Percentiles rank a stretch among this genome's conserved stretches.
Evolutionary conservation across 2,329 filamentous ascomycete species (phyloP).

Genomic region (Myotisia sp.): DNA sequence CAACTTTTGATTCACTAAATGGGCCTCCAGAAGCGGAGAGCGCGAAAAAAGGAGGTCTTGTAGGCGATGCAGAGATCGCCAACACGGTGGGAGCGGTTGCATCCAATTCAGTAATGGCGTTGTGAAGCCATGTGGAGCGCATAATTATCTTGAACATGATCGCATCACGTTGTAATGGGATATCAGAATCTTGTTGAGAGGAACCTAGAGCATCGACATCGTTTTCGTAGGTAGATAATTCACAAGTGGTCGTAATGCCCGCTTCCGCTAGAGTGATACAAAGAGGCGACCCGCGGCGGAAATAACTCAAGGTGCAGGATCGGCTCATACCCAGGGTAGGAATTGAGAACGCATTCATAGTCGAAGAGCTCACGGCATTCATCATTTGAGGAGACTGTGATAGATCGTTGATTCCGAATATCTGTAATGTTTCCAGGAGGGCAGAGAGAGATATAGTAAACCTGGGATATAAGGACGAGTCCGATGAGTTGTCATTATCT

Average conservation of each 20-base stretch:
- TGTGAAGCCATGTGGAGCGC: conserved; percentile 42
- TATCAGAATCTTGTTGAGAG: conserved; percentile 32
- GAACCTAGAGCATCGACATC: conserved; percentile 48
- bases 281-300: conserved; percentile 59
- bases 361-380: conserved; percentile 28
- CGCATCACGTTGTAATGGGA: conserved; percentile 70
- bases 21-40: conserved; percentile 50
- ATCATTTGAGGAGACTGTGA: conserved; percentile 23
- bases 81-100: conserved; percentile 58
- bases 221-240: conserved; percentile 74
- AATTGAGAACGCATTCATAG: conserved; percentile 63
- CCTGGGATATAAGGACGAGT: conserved; percentile 38
- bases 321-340: conserved; percentile 71
- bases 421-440: conserved; percentile 84
- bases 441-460: conserved; percentile 82
- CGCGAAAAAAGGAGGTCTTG: conserved; percentile 53
- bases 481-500: conserved; percentile 27
- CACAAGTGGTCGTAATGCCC: conserved; percentile 76
- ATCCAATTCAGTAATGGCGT: conserved; percentile 40
- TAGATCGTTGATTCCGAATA: conserved; percentile 66
- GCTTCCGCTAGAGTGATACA: conserved; percentile 75
- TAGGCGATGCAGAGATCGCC: conserved; percentile 50
- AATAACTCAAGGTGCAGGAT: conserved; percentile 71
- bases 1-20: conserved; percentile 46
- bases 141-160: conserved; percentile 90